Percentiles rank a stretch among this genome's conserved stretches.
Evolutionary conservation across 2,329 filamentous ascomycete genomes (phyloP).

Genomic region (Fusarium verticillioides): DNA sequence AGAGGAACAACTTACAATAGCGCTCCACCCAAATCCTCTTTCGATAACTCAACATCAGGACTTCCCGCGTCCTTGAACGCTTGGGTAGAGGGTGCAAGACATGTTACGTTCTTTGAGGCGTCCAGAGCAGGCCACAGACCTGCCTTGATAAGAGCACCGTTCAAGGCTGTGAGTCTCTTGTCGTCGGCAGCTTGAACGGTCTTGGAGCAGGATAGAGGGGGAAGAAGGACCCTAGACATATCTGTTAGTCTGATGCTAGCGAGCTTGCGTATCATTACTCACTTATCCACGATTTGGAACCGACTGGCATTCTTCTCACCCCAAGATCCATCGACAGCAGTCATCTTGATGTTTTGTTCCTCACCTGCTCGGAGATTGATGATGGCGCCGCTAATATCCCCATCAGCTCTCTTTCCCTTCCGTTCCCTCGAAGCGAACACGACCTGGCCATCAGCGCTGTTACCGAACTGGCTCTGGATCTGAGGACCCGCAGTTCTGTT

Average conservation of each 20-base stretch:
- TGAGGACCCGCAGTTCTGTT: conserved; percentile 30
- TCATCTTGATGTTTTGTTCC: conserved; percentile 36
- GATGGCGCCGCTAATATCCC: background rate
- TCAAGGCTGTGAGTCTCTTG: conserved; percentile 16
- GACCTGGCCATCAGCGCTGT: conserved; percentile 24
- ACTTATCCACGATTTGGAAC: conserved; percentile 37
- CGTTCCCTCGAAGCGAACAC: conserved; percentile 17
- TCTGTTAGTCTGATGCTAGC: rapidly evolving
- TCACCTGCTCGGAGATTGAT: conserved; percentile 29
- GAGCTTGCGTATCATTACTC: rapidly evolving
- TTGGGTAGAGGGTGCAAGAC: conserved; percentile 33
- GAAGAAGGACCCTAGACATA: conserved; percentile 17
- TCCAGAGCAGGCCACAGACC: conserved; percentile 29
- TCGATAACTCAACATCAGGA: conserved; percentile 12
- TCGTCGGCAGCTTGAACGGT: conserved; percentile 21
- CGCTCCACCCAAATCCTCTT: conserved; percentile 8
- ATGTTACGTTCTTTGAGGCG: conserved; percentile 32
- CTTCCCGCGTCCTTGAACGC: conserved; percentile 33
- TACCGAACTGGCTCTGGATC: conserved; percentile 22
- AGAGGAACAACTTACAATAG: conserved; percentile 14
- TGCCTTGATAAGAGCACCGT: conserved; percentile 25
- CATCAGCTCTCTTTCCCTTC: background rate
- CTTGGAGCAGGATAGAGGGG: conserved; percentile 26
- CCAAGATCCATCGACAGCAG: conserved; percentile 36
- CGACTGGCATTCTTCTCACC: conserved; percentile 26